phyloP scores from a whole-genome alignment of 495 filamentous ascomycete genomes.

The Penicillium arizonense region DNA sequence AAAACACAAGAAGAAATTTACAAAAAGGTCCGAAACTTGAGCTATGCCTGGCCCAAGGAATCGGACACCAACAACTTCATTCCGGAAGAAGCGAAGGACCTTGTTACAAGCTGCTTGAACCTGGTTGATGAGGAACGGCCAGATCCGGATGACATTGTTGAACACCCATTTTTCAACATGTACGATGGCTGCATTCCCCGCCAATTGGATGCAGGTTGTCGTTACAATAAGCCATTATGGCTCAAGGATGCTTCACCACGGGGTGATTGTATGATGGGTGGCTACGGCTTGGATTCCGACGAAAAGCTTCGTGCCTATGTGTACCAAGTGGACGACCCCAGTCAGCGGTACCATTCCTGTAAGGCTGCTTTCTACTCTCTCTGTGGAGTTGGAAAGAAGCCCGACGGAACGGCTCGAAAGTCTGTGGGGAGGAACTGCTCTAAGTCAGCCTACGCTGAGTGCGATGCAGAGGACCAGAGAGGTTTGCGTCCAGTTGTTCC shows the following conservation, averaged over 20 bases:
- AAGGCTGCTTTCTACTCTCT: slow-evolving; percentile 45
- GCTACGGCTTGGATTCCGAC: slow-evolving; percentile 45
- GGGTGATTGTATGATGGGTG: slow-evolving; percentile 47
- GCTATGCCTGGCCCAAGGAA: slow-evolving; percentile 76
- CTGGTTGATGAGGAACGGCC: slow-evolving; percentile 72
- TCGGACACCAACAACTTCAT: slow-evolving; percentile 44
- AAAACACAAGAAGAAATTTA: slow-evolving; percentile 86
- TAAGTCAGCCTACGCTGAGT: slow-evolving; percentile 66
- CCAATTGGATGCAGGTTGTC: slow-evolving; percentile 41
- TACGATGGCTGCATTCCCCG: slow-evolving; percentile 52
- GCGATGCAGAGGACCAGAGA: slow-evolving; percentile 66
- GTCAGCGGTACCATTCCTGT: slow-evolving; percentile 42
- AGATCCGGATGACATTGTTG: slow-evolving; percentile 76
- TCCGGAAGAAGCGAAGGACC: slow-evolving; percentile 65
- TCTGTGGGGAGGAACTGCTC: slow-evolving; percentile 39
- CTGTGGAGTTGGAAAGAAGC: slow-evolving; percentile 51
- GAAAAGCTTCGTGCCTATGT: slow-evolving; percentile 41
- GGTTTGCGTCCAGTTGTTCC: slow-evolving; percentile 69
- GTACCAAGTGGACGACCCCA: slow-evolving; percentile 38
- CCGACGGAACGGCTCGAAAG: slow-evolving; percentile 42
- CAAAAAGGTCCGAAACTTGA: slow-evolving; percentile 64
- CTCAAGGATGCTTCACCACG: slow-evolving; percentile 41
- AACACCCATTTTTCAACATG: slow-evolving; percentile 78
- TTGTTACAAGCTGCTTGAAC: slow-evolving; percentile 72
- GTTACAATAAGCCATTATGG: slow-evolving; percentile 43